A percentile compares a stretch with the other conserved stretches of the same genome.
These are phyloP conservation scores for Wallacemonas sp. DNA, from an alignment of 208 protist genomes.

Conservation along the genomic window DNA sequence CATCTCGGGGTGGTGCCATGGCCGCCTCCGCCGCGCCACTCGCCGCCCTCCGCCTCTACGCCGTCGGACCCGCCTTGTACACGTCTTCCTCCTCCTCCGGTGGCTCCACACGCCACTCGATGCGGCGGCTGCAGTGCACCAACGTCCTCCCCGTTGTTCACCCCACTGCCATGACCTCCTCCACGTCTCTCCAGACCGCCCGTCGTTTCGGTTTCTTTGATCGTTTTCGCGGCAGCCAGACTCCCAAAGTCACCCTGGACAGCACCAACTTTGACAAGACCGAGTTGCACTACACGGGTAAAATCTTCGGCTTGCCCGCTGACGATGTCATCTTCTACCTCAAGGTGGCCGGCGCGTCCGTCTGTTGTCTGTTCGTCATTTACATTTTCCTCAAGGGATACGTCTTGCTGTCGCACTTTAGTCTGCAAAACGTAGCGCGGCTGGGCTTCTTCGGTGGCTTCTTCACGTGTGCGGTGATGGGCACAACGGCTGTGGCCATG, in stretches of 20 bases:
- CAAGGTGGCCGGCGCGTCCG: constrained; percentile 48
- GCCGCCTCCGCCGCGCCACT: background rate
- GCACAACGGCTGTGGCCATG: constrained; percentile 56
- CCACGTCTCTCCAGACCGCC: constrained; percentile 1
- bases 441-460: constrained; percentile 85
- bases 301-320: constrained; percentile 73
- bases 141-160: background rate
- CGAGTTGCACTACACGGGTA: constrained; percentile 63
- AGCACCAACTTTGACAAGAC: constrained; percentile 76
- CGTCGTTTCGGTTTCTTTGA: constrained; percentile 39
- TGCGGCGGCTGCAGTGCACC: constrained; percentile 3
- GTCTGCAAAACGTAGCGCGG: constrained; percentile 75
- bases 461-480: constrained; percentile 56
- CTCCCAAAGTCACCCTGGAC: constrained; percentile 64
- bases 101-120: background rate
- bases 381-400: constrained; percentile 86
- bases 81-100: background rate
- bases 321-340: constrained; percentile 84
- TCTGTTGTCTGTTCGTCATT: constrained; percentile 35
- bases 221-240: constrained; percentile 28
- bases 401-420: constrained; percentile 66
- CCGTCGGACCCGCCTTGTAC: background rate
- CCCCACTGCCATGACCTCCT: background rate
- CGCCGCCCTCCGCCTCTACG: background rate
- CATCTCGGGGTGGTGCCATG: background rate